These are phyloP conservation scores for Apiospora sp. DNA, from an alignment of 2,329 filamentous ascomycete genomes.

Conservation along the genomic window DNA sequence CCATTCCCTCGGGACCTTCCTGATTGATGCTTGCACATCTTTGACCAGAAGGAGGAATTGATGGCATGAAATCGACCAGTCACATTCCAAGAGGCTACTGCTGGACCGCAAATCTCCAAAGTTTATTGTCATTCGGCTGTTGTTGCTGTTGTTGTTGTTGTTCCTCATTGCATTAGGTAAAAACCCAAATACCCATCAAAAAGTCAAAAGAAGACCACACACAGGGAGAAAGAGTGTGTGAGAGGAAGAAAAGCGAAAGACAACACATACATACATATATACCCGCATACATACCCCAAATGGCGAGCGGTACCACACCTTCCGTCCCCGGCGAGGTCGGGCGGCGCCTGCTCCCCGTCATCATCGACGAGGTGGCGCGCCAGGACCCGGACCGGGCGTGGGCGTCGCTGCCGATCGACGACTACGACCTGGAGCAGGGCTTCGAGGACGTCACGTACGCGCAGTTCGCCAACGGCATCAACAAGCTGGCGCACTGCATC, in stretches of 20 bases:
- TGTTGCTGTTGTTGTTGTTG: too few species aligned
- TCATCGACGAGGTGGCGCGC: conserved; percentile 33
- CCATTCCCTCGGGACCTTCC: conserved; percentile 2
- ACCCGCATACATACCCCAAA: too few species aligned
- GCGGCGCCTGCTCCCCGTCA: conserved; percentile 32
- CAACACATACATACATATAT: neutral
- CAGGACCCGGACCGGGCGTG: conserved; percentile 31
- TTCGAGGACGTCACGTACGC: conserved; percentile 33
- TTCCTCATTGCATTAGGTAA: neutral
- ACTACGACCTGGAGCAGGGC: conserved; percentile 34
- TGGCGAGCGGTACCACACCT: neutral
- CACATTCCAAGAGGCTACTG: conserved; percentile 8
- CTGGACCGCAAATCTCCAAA: neutral
- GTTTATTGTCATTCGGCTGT: neutral
- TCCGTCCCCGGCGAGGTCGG: conserved; percentile 25
- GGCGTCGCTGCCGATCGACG: conserved; percentile 34
- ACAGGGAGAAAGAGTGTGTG: too few species aligned
- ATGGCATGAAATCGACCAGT: neutral
- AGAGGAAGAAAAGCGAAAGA: neutral
- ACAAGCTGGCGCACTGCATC: conserved; percentile 34
- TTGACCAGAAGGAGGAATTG: neutral
- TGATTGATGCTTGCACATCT: neutral
- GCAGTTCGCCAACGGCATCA: conserved; percentile 34
- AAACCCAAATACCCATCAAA: neutral
- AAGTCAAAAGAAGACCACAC: too few species aligned